Percentiles rank a stretch among this genome's conserved stretches.
Conservation (phyloP, 495 filamentous ascomycete species). For the Chlorociboria aeruginascens region DNA sequence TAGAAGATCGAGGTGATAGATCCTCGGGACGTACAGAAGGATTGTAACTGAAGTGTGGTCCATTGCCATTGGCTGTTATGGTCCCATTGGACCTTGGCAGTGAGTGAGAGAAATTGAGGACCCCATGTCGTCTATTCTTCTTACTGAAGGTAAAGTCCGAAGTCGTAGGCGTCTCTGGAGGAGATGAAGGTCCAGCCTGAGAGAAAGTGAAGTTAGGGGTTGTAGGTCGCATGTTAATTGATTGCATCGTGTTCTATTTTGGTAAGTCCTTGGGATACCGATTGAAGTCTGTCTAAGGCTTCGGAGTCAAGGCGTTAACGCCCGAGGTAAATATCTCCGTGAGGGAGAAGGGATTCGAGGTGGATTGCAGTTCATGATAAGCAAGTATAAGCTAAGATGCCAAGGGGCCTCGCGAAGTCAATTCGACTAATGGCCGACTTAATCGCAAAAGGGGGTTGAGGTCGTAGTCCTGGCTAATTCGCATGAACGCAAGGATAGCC, state of each 20-base stretch:
- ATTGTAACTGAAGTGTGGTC: conserved; percentile 30
- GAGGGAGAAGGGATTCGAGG: conserved; percentile 38
- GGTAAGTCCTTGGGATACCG: not conserved
- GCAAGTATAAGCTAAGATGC: conserved; percentile 10
- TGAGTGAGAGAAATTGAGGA: conserved; percentile 2
- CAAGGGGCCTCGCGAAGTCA: conserved; percentile 8
- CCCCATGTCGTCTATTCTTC: conserved; percentile 12
- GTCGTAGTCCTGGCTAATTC: conserved; percentile 4
- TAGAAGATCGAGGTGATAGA: conserved; percentile 38
- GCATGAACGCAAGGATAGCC: conserved; percentile 9
- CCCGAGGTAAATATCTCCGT: conserved; percentile 30
- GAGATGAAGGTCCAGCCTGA: conserved; percentile 38
- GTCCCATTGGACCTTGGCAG: not conserved
- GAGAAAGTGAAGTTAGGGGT: conserved; percentile 31
- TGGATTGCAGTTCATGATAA: conserved; percentile 47
- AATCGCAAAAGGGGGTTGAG: not conserved
- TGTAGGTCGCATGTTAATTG: conserved; percentile 32
- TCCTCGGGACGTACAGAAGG: conserved; percentile 30
- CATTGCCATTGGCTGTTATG: conserved; percentile 28
- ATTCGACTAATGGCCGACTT: too few species aligned
- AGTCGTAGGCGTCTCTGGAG: conserved; percentile 38
- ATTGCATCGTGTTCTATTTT: conserved; percentile 2
- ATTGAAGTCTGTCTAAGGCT: not conserved
- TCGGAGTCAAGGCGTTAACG: conserved; percentile 18
- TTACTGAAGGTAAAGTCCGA: not conserved